These are phyloP conservation scores for Oryza meyeriana DNA, from an alignment of 176 grass and related monocot species.

Conservation along the genomic window DNA sequence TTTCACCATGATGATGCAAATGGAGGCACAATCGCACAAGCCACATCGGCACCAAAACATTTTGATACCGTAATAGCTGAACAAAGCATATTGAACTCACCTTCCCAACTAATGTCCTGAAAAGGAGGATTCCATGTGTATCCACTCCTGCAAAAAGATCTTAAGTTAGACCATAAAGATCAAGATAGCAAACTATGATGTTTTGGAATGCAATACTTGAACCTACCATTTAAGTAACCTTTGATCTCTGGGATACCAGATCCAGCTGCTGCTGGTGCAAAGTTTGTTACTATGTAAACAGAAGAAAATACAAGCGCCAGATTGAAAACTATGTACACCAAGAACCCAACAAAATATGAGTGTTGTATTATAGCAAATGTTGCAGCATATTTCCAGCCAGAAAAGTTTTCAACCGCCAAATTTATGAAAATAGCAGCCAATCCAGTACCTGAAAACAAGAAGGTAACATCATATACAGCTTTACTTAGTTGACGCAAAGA, in stretches of 20 bases:
- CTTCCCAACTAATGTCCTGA: constrained; percentile 96
- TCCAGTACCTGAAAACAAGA: constrained; percentile 80
- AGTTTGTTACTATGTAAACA: constrained; percentile 85
- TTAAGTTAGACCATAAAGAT: constrained; percentile 22
- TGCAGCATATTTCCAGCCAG: constrained; percentile 94
- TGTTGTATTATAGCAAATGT: constrained; percentile 96
- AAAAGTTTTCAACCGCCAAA: constrained; percentile 96
- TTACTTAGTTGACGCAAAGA: neutral
- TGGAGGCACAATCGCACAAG: neutral
- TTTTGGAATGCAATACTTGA: constrained; percentile 8
- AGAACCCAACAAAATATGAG: constrained; percentile 90
- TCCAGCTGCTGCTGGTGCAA: constrained; percentile 95
- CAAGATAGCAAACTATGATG: constrained; percentile 5
- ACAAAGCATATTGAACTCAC: constrained; percentile 35
- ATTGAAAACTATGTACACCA: constrained; percentile 84
- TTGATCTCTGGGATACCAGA: constrained; percentile 99
- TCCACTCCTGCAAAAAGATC: constrained; percentile 75
- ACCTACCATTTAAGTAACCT: constrained; percentile 95
- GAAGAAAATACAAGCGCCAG: constrained; percentile 88
- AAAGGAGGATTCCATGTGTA: constrained; percentile 96
- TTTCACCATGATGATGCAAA: constrained; percentile 35
- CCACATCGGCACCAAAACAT: neutral
- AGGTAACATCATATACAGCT: constrained; percentile 15
- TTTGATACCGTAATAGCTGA: constrained; percentile 30
- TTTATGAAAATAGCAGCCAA: constrained; percentile 98